A percentile compares a stretch with the other conserved stretches of the same genome.
Conservation (phyloP, 495 filamentous ascomycete species). For the Penicillium odoratum region DNA sequence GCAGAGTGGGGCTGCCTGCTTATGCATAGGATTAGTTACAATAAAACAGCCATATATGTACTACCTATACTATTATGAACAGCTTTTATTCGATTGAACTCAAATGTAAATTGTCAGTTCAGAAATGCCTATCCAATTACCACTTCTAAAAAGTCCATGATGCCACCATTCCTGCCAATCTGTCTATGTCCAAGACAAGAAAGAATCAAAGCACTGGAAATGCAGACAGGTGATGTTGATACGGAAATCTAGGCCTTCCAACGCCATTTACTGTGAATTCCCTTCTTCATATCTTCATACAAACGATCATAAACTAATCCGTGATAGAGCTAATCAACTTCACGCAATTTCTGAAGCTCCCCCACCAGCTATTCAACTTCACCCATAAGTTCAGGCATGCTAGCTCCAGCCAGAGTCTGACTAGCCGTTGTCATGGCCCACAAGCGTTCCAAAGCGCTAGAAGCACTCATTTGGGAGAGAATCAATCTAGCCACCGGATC, state of each 20-base stretch:
- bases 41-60: no score
- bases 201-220: not conserved
- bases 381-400: constrained; percentile 85
- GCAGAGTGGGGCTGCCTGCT: no score
- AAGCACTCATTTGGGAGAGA: constrained; percentile 72
- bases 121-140: constrained; percentile 2
- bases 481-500: constrained; percentile 83
- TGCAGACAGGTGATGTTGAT: constrained; percentile 7
- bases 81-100: not conserved
- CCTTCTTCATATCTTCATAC: constrained; percentile 40
- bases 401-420: constrained; percentile 78
- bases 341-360: constrained; percentile 68
- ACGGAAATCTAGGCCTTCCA: not conserved
- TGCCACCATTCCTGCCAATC: constrained; percentile 22
- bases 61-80: no score
- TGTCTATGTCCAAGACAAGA: constrained; percentile 5
- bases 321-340: constrained; percentile 79
- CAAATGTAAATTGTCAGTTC: not conserved
- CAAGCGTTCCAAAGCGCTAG: constrained; percentile 78
- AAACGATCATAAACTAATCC: constrained; percentile 77
- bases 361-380: constrained; percentile 82
- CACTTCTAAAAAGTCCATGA: constrained; percentile 7
- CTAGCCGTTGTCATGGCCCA: constrained; percentile 77
- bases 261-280: constrained; percentile 20
- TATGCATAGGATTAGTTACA: no score